Percentiles rank a stretch among this genome's conserved stretches.
Evolutionary conservation across 495 filamentous ascomycete genomes (phyloP).

Genomic region (Hypoxylon rickii): DNA sequence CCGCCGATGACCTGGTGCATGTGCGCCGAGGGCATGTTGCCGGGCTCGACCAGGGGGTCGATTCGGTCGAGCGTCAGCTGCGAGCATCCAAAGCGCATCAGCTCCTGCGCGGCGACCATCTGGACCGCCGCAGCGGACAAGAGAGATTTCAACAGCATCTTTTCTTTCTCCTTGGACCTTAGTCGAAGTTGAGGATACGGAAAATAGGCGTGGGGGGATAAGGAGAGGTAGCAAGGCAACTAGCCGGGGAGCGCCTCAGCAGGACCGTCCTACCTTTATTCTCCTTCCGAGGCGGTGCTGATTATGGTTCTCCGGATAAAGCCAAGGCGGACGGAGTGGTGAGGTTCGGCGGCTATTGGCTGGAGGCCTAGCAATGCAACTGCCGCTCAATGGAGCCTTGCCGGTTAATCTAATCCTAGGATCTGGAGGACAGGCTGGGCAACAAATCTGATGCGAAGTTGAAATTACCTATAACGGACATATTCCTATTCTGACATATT

Average conservation of each 20-base stretch:
- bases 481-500: slow-evolving; percentile 34
- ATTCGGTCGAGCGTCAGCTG: slow-evolving; percentile 50
- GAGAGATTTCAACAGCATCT: slow-evolving; percentile 36
- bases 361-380: slow-evolving; percentile 13
- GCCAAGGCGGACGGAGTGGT: slow-evolving; percentile 27
- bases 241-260: slow-evolving; percentile 5
- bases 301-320: slow-evolving; percentile 31
- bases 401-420: slow-evolving; percentile 33
- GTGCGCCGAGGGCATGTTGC: slow-evolving; percentile 43
- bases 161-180: background rate
- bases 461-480: slow-evolving; percentile 25
- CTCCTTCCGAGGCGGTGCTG: slow-evolving; percentile 18
- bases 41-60: slow-evolving; percentile 51
- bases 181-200: background rate
- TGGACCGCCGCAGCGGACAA: slow-evolving; percentile 38
- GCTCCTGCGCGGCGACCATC: slow-evolving; percentile 45
- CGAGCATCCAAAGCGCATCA: slow-evolving; percentile 54
- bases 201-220: slow-evolving; percentile 8
- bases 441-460: slow-evolving; percentile 29
- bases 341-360: slow-evolving; percentile 17
- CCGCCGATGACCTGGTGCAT: slow-evolving; percentile 51
- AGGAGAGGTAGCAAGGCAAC: slow-evolving; percentile 3
- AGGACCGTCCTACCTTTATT: slow-evolving; percentile 25
- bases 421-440: slow-evolving; percentile 11
- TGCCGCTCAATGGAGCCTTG: slow-evolving; percentile 31